A percentile compares a stretch with the other conserved stretches of the same genome.
Evolutionary conservation across 805 yeast species (phyloP).

Genomic region (Ogataea glucozyma): DNA sequence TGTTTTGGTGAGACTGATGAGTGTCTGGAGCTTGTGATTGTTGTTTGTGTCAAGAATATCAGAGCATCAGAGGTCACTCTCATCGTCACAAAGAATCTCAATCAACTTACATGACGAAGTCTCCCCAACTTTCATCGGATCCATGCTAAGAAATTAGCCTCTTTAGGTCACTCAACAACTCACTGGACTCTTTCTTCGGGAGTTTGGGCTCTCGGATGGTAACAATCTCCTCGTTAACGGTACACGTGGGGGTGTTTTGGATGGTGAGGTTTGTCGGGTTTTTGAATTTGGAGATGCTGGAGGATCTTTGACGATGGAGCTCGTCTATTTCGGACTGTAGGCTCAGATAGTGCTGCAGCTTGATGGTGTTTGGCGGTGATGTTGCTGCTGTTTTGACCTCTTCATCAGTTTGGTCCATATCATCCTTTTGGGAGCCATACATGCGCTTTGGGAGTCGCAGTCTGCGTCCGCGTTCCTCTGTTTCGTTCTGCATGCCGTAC

Average conservation of each 20-base stretch:
- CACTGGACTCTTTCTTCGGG: slow-evolving; percentile 4
- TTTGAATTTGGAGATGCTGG: slow-evolving; percentile 21
- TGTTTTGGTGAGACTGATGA: too few species aligned
- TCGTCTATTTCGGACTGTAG: slow-evolving; percentile 31
- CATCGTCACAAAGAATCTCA: too few species aligned
- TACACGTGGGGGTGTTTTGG: slow-evolving; percentile 22
- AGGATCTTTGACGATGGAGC: slow-evolving; percentile 21
- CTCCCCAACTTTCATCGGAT: too few species aligned
- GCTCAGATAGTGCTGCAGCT: slow-evolving; percentile 29
- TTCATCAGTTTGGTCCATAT: neutral
- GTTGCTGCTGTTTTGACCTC: neutral
- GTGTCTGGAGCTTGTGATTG: too few species aligned
- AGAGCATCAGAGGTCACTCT: too few species aligned
- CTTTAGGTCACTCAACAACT: slow-evolving; percentile 14
- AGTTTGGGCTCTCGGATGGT: slow-evolving; percentile 14
- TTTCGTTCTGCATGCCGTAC: slow-evolving; percentile 29
- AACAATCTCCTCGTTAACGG: slow-evolving; percentile 18
- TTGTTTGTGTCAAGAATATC: too few species aligned
- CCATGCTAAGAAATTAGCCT: slow-evolving; percentile 14
- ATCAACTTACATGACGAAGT: too few species aligned
- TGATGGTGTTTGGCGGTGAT: slow-evolving; percentile 11
- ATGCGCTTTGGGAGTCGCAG: slow-evolving; percentile 2
- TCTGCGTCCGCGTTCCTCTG: slow-evolving; percentile 7
- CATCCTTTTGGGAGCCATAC: neutral
- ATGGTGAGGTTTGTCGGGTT: slow-evolving; percentile 25